Evolutionary conservation across 345 rosid genomes (phyloP).

Genomic region (Physaria fendleri): DNA sequence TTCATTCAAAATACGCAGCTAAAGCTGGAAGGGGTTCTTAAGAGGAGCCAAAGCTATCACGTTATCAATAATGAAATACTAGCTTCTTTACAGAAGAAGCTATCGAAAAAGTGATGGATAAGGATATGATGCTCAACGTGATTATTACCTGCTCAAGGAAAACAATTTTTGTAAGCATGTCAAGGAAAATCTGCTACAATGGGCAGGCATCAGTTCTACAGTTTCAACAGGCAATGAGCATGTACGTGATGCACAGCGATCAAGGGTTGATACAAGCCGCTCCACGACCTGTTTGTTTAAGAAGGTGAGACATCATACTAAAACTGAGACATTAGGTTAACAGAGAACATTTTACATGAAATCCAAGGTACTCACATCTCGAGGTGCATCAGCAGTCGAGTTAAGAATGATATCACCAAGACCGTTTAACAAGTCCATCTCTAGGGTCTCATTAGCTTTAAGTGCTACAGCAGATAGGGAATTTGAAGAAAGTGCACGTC

Average conservation of each 20-base stretch:
- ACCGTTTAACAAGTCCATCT: constrained; percentile 64
- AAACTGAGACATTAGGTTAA: constrained; percentile 1
- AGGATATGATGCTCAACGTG: constrained; percentile 4
- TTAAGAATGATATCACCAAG: constrained; percentile 75
- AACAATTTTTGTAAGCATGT: constrained; percentile 77
- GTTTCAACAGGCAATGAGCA: constrained; percentile 90
- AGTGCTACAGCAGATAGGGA: constrained; percentile 52
- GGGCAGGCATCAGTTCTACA: constrained; percentile 90
- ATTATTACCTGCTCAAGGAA: constrained; percentile 69
- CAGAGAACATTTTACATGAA: not conserved
- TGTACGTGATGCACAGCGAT: constrained; percentile 95
- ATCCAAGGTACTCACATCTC: constrained; percentile 51
- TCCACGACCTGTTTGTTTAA: constrained; percentile 54
- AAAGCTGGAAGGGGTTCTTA: not conserved
- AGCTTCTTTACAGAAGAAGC: constrained; percentile 1
- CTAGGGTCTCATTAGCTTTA: constrained; percentile 74
- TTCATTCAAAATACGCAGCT: not conserved
- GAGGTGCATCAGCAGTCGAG: constrained; percentile 70
- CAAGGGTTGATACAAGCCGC: constrained; percentile 77
- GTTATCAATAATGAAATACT: constrained; percentile 8
- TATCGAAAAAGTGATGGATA: not conserved
- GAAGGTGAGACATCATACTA: not conserved
- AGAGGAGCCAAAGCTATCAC: not conserved
- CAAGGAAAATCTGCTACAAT: constrained; percentile 89
- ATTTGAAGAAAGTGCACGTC: constrained; percentile 82